These are phyloP conservation scores for Candida gorgasii DNA, from an alignment of 805 yeast genomes.

Conservation along the genomic window DNA sequence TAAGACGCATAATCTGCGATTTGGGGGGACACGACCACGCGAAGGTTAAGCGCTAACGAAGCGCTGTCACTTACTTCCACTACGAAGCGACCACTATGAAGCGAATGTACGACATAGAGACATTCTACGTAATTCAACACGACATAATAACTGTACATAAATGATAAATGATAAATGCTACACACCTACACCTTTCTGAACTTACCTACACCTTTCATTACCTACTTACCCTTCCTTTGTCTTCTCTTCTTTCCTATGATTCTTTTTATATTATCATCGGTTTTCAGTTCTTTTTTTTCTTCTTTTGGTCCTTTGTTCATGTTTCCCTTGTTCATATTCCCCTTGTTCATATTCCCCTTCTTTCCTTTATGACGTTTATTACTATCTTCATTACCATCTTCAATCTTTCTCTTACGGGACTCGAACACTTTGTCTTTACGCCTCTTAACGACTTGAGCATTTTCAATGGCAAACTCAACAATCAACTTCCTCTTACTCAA, in stretches of 20 bases:
- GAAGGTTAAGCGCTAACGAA: too few species aligned
- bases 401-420: slow-evolving; percentile 23
- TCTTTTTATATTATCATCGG: slow-evolving; percentile 56
- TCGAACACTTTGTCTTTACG: slow-evolving; percentile 66
- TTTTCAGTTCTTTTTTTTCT: not conserved
- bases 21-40: not conserved
- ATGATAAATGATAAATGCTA: not conserved
- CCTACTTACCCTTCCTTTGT: slow-evolving; percentile 53
- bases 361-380: slow-evolving; percentile 19
- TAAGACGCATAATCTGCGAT: slow-evolving; percentile 3
- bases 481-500: slow-evolving; percentile 70
- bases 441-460: slow-evolving; percentile 90
- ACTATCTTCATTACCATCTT: slow-evolving; percentile 23
- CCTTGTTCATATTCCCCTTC: slow-evolving; percentile 22
- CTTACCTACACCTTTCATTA: not conserved
- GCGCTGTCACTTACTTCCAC: too few species aligned
- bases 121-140: too few species aligned
- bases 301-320: slow-evolving; percentile 15
- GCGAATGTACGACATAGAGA: too few species aligned
- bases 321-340: slow-evolving; percentile 45
- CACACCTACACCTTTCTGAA: slow-evolving; percentile 8
- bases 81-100: too few species aligned
- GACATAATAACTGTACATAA: too few species aligned
- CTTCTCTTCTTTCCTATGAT: slow-evolving; percentile 70
- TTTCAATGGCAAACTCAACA: slow-evolving; percentile 94